Percentiles rank a stretch among this genome's conserved stretches.
These are phyloP conservation scores for Trypanosoma melophagium DNA, from an alignment of 208 protist genomes.

Conservation along the genomic window DNA sequence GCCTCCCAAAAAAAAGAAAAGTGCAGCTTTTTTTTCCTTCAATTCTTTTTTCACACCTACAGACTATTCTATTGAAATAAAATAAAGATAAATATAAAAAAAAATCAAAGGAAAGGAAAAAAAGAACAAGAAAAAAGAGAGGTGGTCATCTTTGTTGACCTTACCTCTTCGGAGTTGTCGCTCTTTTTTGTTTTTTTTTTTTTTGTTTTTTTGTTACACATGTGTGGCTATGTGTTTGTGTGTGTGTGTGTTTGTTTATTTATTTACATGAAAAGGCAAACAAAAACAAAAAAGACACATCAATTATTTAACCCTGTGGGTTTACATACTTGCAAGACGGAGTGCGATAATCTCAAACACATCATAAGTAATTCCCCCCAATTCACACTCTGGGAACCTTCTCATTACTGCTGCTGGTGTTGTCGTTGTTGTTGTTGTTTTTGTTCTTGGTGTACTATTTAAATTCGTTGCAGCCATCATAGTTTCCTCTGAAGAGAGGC, in stretches of 20 bases:
- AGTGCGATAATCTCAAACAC: slow-evolving; percentile 32
- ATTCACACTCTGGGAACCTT: not conserved
- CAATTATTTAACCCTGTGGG: not conserved
- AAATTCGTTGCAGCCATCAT: too few species aligned
- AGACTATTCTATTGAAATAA: not conserved
- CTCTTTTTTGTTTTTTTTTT: not conserved
- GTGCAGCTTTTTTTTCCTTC: not conserved
- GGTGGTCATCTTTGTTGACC: not conserved
- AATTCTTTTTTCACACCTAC: not conserved
- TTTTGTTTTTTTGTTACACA: not conserved
- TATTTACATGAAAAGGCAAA: not conserved
- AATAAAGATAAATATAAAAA: slow-evolving; percentile 8
- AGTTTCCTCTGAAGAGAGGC: too few species aligned
- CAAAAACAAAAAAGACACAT: too few species aligned
- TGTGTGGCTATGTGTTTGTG: not conserved
- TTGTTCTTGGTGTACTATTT: not conserved
- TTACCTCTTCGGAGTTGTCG: not conserved
- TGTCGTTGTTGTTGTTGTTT: not conserved
- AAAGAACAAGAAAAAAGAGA: not conserved
- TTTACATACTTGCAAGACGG: slow-evolving; percentile 28
- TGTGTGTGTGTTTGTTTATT: slow-evolving; percentile 3
- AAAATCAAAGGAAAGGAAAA: not conserved
- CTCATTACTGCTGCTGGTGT: not conserved
- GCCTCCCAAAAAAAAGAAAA: not conserved
- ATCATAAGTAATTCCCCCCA: slow-evolving; percentile 15